Evolutionary conservation across 495 filamentous ascomycete species (phyloP).

Genomic region (Acidiella bohemica): DNA sequence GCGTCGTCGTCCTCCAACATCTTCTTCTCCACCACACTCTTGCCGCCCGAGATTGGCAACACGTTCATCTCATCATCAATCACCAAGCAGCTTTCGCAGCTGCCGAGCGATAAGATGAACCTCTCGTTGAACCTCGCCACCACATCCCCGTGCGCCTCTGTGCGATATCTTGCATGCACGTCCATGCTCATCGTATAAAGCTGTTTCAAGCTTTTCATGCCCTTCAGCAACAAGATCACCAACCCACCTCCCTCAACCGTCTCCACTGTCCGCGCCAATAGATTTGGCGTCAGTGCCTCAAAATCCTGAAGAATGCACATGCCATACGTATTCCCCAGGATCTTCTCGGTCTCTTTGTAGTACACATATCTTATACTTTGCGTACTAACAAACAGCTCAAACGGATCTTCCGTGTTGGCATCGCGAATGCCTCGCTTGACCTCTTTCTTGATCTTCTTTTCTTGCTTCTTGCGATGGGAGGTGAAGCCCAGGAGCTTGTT

Average conservation of each 20-base stretch:
- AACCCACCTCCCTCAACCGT: conserved; percentile 95
- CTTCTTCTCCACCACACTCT: conserved; percentile 61
- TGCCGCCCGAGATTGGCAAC: conserved; percentile 90
- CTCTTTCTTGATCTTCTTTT: conserved; percentile 94
- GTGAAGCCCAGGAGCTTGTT: conserved; percentile 92
- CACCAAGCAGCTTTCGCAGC: conserved; percentile 87
- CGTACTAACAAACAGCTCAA: conserved; percentile 93
- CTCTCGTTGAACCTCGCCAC: conserved; percentile 94
- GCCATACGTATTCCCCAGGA: conserved; percentile 94
- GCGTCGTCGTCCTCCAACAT: conserved; percentile 50
- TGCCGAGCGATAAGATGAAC: conserved; percentile 87
- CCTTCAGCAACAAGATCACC: conserved; percentile 80
- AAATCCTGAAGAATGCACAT: conserved; percentile 99
- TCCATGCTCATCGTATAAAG: conserved; percentile 97
- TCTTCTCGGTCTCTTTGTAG: conserved; percentile 99
- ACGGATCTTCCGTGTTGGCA: conserved; percentile 89
- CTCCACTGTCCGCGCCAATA: conserved; percentile 88
- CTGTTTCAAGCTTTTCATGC: conserved; percentile 95
- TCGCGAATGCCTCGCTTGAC: conserved; percentile 92
- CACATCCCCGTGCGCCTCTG: conserved; percentile 92
- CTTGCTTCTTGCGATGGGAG: conserved; percentile 89
- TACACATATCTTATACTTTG: conserved; percentile 98
- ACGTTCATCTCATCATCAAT: conserved; percentile 98
- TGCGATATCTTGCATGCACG: conserved; percentile 89
- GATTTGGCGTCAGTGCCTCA: conserved; percentile 91